Conservation (phyloP, 2,329 filamentous ascomycete genomes). For the Emergomyces pasteurianus region DNA sequence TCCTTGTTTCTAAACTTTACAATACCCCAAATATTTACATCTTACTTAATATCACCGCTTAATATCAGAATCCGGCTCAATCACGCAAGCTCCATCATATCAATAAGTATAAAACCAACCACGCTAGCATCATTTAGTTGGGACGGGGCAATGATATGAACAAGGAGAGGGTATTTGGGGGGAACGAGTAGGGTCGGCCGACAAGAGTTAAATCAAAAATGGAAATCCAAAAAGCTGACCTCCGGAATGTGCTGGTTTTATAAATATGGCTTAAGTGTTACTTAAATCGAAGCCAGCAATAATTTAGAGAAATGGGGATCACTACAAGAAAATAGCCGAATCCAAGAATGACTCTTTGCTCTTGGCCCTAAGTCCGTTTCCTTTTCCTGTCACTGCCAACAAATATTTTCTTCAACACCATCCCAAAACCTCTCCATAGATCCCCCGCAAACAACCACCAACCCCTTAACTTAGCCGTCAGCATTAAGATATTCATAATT, state of each 20-base stretch:
- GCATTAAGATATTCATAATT: slow-evolving; percentile 38
- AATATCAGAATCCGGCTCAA: background rate
- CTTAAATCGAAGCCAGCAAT: background rate
- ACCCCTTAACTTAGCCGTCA: background rate
- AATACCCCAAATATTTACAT: background rate
- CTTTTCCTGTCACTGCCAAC: background rate
- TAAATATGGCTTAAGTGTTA: background rate
- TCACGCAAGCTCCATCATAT: background rate
- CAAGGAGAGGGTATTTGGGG: background rate
- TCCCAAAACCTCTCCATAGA: background rate
- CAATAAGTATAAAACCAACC: background rate
- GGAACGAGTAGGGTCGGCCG: background rate
- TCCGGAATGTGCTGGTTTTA: background rate
- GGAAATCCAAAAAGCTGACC: background rate
- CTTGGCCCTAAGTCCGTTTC: background rate
- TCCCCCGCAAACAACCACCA: background rate
- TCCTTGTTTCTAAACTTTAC: background rate
- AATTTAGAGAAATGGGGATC: background rate
- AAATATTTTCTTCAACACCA: background rate
- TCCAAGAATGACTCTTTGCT: background rate
- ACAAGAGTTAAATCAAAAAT: background rate
- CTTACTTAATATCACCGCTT: background rate
- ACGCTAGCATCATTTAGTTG: background rate
- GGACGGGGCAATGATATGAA: background rate
- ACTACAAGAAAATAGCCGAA: background rate